phyloP scores from a whole-genome alignment of 2,329 filamentous ascomycete genomes.

The Ceratocystiopsis sp. region DNA sequence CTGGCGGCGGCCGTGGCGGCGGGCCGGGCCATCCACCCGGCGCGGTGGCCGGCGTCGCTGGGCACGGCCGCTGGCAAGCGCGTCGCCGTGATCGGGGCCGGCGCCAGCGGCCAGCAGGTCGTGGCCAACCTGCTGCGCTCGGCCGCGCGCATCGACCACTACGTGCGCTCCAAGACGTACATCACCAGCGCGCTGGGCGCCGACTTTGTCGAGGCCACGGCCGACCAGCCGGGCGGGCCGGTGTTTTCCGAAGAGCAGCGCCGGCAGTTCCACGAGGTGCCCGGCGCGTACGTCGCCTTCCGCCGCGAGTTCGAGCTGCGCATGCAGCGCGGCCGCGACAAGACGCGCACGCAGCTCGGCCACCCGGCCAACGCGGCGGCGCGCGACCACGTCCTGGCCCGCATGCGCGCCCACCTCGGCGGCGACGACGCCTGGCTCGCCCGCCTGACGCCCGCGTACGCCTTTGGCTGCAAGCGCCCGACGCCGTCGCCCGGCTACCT shows the following conservation, averaged over 20 bases:
- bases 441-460: conserved; percentile 12
- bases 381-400: conserved; percentile 8
- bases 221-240: neutral
- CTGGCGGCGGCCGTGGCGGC: neutral
- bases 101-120: conserved; percentile 15
- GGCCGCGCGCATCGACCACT: conserved; percentile 9
- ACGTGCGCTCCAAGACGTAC: conserved; percentile 12
- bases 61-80: conserved; percentile 9
- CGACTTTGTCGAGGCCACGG: conserved; percentile 7
- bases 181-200: conserved; percentile 11
- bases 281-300: neutral
- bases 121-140: conserved; percentile 12
- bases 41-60: neutral
- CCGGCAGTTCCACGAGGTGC: neutral
- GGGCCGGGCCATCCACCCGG: conserved; percentile 7
- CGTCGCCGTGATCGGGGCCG: conserved; percentile 15
- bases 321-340: conserved; percentile 9
- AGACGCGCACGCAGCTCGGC: conserved; percentile 10
- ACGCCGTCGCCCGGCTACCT: conserved; percentile 14
- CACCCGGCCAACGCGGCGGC: conserved; percentile 9
- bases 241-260: conserved; percentile 3
- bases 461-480: conserved; percentile 10
- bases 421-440: conserved; percentile 17
- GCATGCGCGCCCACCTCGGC: conserved; percentile 14
- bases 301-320: conserved; percentile 6